Evolutionary conservation across 2,329 filamentous ascomycete genomes (phyloP).

Genomic region (Botrytis squamosa): DNA sequence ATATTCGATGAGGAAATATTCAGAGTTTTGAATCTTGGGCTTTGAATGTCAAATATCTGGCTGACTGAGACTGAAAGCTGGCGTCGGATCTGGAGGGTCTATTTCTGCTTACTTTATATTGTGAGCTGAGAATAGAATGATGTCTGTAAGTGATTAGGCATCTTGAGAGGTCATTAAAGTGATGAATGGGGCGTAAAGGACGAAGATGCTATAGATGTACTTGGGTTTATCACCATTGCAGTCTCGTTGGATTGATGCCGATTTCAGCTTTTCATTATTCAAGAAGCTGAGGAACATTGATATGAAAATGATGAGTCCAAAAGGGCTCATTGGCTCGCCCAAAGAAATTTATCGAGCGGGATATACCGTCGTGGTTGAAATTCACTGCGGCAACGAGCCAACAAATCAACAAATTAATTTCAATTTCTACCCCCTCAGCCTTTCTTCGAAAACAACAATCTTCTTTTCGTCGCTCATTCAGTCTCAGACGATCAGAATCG

Average conservation of each 20-base stretch:
- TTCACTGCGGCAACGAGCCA: not conserved
- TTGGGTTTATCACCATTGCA: not conserved
- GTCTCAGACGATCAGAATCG: not conserved
- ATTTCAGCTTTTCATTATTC: not conserved
- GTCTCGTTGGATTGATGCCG: not conserved
- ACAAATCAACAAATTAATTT: not conserved
- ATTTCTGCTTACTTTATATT: not conserved
- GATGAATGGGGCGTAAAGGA: not conserved
- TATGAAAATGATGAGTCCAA: not conserved
- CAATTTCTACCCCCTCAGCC: not conserved
- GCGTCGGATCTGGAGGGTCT: not conserved
- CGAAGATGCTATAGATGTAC: fast-evolving
- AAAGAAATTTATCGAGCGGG: not conserved
- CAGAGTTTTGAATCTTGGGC: not conserved
- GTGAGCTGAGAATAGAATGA: not conserved
- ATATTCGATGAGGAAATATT: not conserved
- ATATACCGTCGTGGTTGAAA: not conserved
- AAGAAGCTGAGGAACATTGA: too few relatives aligned
- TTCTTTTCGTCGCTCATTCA: not conserved
- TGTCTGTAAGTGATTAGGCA: too few relatives aligned
- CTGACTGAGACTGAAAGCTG: fast-evolving
- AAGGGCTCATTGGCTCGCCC: not conserved
- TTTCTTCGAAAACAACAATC: not conserved
- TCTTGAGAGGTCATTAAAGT: not conserved
- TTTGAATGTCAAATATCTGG: not conserved